A percentile compares a stretch with the other conserved stretches of the same genome.
phyloP scores from a whole-genome alignment of 805 yeast species.

The Kluyveromyces lactis region DNA sequence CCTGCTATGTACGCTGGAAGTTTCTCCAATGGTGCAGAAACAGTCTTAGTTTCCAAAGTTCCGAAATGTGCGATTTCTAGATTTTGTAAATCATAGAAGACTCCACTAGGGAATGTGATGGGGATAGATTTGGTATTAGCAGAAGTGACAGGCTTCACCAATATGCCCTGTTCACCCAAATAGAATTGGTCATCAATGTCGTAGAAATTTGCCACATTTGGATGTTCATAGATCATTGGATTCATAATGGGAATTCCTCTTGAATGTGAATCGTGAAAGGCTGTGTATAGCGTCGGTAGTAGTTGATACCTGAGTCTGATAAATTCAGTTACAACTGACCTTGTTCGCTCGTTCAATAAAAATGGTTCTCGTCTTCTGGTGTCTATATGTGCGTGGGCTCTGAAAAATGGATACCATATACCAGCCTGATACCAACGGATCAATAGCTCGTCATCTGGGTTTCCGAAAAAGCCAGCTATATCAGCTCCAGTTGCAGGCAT shows the following conservation, averaged over 20 bases:
- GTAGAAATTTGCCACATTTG: slow-evolving; percentile 35
- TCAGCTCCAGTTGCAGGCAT: slow-evolving; percentile 95
- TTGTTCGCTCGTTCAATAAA: slow-evolving; percentile 69
- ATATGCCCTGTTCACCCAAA: slow-evolving; percentile 58
- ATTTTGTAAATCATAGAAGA: slow-evolving; percentile 48
- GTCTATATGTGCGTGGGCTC: slow-evolving; percentile 96
- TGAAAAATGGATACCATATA: slow-evolving; percentile 90
- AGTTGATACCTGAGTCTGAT: slow-evolving; percentile 65
- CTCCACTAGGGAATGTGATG: slow-evolving; percentile 37
- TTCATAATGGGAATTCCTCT: slow-evolving; percentile 63
- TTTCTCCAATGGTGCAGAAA: slow-evolving; percentile 43
- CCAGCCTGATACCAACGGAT: slow-evolving; percentile 96
- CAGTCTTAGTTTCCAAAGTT: slow-evolving; percentile 16
- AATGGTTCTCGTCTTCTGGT: slow-evolving; percentile 90
- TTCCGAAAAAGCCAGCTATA: slow-evolving; percentile 93
- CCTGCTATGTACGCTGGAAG: slow-evolving; percentile 71
- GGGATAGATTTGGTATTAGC: slow-evolving; percentile 36
- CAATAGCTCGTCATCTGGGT: slow-evolving; percentile 73
- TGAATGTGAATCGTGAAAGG: slow-evolving; percentile 55
- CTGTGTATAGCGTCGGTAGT: slow-evolving; percentile 73
- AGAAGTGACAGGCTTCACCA: slow-evolving; percentile 74
- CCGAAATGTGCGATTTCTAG: slow-evolving; percentile 17
- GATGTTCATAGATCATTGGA: slow-evolving; percentile 55
- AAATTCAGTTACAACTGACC: slow-evolving; percentile 58
- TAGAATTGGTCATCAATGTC: slow-evolving; percentile 77